Conservation (phyloP, 129 eudicot genomes). For the Lonicera japonica region DNA sequence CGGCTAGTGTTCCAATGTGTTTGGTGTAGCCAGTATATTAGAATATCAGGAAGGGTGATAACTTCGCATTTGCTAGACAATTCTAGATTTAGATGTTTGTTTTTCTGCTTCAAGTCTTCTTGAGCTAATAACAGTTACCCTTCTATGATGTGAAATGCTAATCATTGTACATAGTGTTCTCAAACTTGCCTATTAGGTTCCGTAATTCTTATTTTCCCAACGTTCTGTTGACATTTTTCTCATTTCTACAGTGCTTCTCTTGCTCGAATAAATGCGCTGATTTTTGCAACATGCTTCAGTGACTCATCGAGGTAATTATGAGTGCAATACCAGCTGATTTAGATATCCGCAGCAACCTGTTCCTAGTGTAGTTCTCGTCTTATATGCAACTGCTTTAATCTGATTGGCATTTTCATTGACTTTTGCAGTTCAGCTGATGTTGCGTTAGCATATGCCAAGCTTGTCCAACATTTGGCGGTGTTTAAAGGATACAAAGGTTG, state of each 20-base stretch:
- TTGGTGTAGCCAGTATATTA: background rate
- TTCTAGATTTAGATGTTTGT: background rate
- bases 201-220: too few species aligned
- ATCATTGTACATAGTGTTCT: background rate
- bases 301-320: constrained; percentile 75
- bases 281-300: constrained; percentile 78
- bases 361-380: background rate
- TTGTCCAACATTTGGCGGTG: constrained; percentile 82
- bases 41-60: background rate
- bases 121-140: background rate
- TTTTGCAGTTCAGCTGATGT: constrained; percentile 64
- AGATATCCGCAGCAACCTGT: constrained; percentile 6
- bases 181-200: background rate
- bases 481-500: constrained; percentile 89
- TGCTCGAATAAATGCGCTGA: constrained; percentile 68
- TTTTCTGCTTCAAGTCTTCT: background rate
- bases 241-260: constrained; percentile 56
- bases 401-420: background rate
- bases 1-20: background rate
- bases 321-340: background rate
- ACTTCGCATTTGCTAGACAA: background rate
- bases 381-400: background rate
- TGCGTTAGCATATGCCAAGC: constrained; percentile 92
- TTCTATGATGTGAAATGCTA: background rate
- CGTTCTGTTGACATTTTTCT: constrained; percentile 5